phyloP scores from a whole-genome alignment of 1,284 basidiomycete genomes.

The Puccinia horiana region DNA sequence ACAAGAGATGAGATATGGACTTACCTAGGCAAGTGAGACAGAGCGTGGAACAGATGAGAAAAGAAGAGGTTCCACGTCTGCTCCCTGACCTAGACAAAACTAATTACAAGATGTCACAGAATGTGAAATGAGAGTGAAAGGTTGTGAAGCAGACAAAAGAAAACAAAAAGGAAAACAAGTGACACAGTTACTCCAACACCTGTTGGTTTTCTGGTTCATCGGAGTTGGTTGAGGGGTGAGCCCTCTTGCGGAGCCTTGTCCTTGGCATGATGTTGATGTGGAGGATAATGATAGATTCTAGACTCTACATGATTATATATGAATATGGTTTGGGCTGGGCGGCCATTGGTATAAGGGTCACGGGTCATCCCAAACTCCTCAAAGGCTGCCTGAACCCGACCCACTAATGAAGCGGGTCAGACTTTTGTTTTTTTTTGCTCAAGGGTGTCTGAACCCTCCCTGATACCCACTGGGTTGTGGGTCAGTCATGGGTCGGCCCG shows the following conservation, averaged over 20 bases:
- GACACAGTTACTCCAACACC: too few relatives aligned
- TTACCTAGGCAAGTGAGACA: too few relatives aligned
- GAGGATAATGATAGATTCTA: background rate
- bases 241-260: background rate
- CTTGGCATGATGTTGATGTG: background rate
- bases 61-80: too few relatives aligned
- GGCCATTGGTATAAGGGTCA: background rate
- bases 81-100: too few relatives aligned
- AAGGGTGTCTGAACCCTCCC: background rate
- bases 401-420: conserved; percentile 4
- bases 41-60: too few relatives aligned
- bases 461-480: background rate
- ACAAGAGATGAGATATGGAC: too few relatives aligned
- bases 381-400: background rate
- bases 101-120: too few relatives aligned
- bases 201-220: background rate
- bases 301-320: background rate
- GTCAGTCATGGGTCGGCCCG: background rate
- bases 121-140: too few relatives aligned
- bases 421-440: background rate
- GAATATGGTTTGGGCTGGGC: background rate
- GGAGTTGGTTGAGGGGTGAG: background rate
- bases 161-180: too few relatives aligned
- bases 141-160: too few relatives aligned
- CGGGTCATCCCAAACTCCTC: background rate